phyloP scores from a whole-genome alignment of 169 alveolate species.

The Plasmodium inui region DNA sequence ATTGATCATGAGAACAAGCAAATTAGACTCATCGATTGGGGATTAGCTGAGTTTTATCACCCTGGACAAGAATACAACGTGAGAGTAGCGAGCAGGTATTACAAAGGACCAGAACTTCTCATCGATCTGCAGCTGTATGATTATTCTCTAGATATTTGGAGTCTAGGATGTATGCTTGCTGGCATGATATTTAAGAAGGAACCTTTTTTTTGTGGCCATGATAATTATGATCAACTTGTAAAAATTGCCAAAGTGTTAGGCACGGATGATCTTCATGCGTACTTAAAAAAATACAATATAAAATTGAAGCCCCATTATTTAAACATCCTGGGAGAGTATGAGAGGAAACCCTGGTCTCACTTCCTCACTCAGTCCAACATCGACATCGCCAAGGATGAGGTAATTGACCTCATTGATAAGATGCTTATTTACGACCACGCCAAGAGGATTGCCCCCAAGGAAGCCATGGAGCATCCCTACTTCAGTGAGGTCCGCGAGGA shows the following conservation, averaged over 20 bases:
- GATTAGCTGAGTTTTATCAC: constrained; percentile 99
- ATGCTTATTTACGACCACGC: constrained; percentile 98
- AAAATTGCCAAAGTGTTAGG: constrained; percentile 98
- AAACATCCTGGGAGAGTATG: constrained; percentile 90
- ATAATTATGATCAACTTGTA: constrained; percentile 97
- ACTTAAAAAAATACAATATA: constrained; percentile 91
- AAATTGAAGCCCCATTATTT: constrained; percentile 91
- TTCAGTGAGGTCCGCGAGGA: constrained; percentile 88
- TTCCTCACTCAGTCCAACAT: constrained; percentile 93
- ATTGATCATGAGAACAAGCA: constrained; percentile 93
- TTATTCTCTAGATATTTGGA: constrained; percentile 99
- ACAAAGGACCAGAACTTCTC: constrained; percentile 99
- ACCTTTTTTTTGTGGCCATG: constrained; percentile 92
- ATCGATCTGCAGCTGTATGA: constrained; percentile 96
- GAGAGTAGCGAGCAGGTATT: constrained; percentile 97
- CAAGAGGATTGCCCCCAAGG: constrained; percentile 97
- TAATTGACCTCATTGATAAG: constrained; percentile 94
- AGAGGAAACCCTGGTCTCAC: constrained; percentile 94
- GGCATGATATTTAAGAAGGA: constrained; percentile 91
- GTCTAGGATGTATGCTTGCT: constrained; percentile 98
- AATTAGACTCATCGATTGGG: constrained; percentile 98
- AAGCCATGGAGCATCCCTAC: constrained; percentile 98
- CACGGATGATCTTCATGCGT: constrained; percentile 92
- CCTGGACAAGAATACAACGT: constrained; percentile 99
- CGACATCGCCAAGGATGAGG: constrained; percentile 92